These are phyloP conservation scores for Fusarium longipes DNA, from an alignment of 2,329 filamentous ascomycete species.

Conservation along the genomic window DNA sequence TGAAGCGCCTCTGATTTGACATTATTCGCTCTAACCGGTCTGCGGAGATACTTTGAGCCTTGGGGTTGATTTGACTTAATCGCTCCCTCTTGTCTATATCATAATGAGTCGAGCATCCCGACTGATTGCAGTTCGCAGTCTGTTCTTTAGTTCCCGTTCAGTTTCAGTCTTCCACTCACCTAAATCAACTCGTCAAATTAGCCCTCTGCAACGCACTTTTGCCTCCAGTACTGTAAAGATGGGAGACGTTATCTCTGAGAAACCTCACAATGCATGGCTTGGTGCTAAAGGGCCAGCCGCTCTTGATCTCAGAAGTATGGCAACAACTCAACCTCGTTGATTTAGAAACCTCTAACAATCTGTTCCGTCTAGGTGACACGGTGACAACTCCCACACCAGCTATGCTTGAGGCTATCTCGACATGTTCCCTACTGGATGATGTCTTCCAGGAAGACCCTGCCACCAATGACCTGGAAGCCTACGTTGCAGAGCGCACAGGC, in stretches of 20 bases:
- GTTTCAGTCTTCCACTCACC: not conserved
- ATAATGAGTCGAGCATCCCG: constrained; percentile 22
- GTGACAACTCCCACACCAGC: constrained; percentile 79
- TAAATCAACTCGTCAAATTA: not conserved
- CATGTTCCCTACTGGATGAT: constrained; percentile 83
- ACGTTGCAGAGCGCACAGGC: constrained; percentile 77
- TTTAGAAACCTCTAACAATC: constrained; percentile 31
- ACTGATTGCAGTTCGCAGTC: constrained; percentile 11
- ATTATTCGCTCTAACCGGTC: constrained; percentile 11
- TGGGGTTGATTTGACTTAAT: not conserved
- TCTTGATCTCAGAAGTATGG: constrained; percentile 56
- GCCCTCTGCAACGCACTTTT: constrained; percentile 18
- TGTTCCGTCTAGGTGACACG: constrained; percentile 55
- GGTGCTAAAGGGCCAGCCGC: constrained; percentile 53
- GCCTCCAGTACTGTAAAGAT: constrained; percentile 25
- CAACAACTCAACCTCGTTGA: not conserved
- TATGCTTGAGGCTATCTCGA: constrained; percentile 84
- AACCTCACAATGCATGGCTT: constrained; percentile 51
- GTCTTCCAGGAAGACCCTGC: constrained; percentile 84
- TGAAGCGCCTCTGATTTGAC: not conserved
- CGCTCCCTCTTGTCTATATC: not conserved
- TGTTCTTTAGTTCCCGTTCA: not conserved
- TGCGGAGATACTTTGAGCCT: constrained; percentile 15
- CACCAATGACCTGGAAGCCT: constrained; percentile 79
- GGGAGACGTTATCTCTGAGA: constrained; percentile 29